phyloP scores from a whole-genome alignment of 2,329 filamentous ascomycete genomes.

The Sclerotinia trifoliorum region DNA sequence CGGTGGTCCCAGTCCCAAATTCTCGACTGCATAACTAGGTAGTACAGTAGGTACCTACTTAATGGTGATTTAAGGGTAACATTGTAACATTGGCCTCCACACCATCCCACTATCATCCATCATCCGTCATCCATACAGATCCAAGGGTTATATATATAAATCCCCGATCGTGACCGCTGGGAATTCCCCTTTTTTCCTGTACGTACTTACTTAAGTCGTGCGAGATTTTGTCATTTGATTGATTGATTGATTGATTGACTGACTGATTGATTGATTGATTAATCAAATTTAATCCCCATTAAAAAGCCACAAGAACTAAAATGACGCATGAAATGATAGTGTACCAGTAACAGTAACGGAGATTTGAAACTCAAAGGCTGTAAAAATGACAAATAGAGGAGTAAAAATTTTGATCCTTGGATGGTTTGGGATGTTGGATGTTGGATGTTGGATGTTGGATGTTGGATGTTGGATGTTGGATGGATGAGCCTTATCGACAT shows the following conservation, averaged over 20 bases:
- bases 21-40: not conserved
- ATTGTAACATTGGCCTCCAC: not conserved
- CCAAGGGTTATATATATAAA: constrained; percentile 14
- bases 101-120: not conserved
- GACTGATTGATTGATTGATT: constrained; percentile 3
- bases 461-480: no score
- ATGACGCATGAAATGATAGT: not conserved
- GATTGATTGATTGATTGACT: constrained; percentile 1
- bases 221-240: not conserved
- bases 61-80: not conserved
- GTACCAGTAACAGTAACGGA: not conserved
- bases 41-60: not conserved
- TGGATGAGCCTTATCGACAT: constrained; percentile 6
- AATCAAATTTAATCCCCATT: not conserved
- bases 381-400: not conserved
- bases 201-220: constrained; percentile 12
- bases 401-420: not conserved
- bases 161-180: constrained; percentile 14
- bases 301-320: constrained; percentile 6
- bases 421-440: not conserved
- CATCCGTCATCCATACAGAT: not conserved
- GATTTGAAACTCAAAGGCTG: constrained; percentile 1
- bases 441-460: not conserved
- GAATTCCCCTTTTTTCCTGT: constrained; percentile 9
- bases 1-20: not conserved